Conservation (phyloP, 2,329 filamentous ascomycete genomes). For the Juglanconis sp. region DNA sequence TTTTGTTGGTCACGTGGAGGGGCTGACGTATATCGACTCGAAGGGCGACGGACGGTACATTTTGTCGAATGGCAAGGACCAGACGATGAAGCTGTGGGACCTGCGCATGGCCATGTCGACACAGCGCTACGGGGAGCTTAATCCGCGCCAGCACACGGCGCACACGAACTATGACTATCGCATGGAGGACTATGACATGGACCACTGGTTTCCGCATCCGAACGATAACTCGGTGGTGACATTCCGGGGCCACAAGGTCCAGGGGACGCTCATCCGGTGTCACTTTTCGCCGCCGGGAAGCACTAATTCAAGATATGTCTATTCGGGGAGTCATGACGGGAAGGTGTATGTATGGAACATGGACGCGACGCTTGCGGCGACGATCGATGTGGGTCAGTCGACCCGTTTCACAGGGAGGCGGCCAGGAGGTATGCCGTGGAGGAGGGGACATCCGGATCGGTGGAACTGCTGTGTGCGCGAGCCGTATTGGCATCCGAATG, state of each 20-base stretch:
- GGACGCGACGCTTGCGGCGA: slow-evolving; percentile 77
- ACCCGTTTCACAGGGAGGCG: slow-evolving; percentile 38
- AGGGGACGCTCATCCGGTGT: slow-evolving; percentile 87
- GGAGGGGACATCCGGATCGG: slow-evolving; percentile 54
- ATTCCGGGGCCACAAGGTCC: slow-evolving; percentile 84
- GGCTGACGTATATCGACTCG: slow-evolving; percentile 66
- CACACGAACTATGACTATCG: slow-evolving; percentile 71
- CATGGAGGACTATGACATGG: slow-evolving; percentile 61
- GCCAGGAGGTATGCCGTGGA: slow-evolving; percentile 9
- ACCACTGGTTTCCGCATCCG: slow-evolving; percentile 69
- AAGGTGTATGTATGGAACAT: slow-evolving; percentile 91
- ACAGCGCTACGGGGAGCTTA: slow-evolving; percentile 55
- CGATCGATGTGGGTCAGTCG: slow-evolving; percentile 72
- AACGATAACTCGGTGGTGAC: slow-evolving; percentile 91
- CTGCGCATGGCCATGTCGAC: slow-evolving; percentile 82
- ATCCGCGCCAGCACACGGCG: slow-evolving; percentile 51
- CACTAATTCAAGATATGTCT: slow-evolving; percentile 88
- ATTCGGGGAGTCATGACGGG: slow-evolving; percentile 85
- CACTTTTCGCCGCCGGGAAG: slow-evolving; percentile 88
- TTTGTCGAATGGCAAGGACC: slow-evolving; percentile 91
- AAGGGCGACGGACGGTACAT: slow-evolving; percentile 77
- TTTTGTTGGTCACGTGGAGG: slow-evolving; percentile 65
- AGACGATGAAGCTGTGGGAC: slow-evolving; percentile 97
- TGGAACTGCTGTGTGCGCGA: slow-evolving; percentile 84
- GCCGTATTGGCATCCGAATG: slow-evolving; percentile 85